phyloP scores from a whole-genome alignment of 139 green algal genomes.

The Mesotaenium endlicherianum region DNA sequence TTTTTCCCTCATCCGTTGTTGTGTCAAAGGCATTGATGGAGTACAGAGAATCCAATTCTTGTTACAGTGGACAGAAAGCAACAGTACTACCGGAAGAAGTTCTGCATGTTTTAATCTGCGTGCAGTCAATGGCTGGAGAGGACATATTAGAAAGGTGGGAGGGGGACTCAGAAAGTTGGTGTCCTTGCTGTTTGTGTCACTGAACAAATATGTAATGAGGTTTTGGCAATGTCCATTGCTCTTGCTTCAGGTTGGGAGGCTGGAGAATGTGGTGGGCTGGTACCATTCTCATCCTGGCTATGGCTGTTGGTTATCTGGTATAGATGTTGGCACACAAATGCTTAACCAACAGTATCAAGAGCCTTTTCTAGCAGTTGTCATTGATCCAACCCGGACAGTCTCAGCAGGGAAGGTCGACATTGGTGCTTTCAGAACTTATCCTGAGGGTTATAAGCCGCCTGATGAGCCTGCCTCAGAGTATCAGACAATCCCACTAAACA shows the following conservation, averaged over 20 bases:
- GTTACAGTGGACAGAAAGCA: no score
- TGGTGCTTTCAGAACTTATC: conserved; percentile 84
- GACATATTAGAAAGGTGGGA: no score
- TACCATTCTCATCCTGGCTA: conserved; percentile 98
- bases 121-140: no score
- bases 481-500: conserved; percentile 95
- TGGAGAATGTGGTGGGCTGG: conserved; percentile 97
- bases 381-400: conserved; percentile 95
- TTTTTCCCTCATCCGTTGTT: no score
- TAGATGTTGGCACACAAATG: conserved; percentile 84
- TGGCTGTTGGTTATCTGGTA: conserved; percentile 96
- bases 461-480: conserved; percentile 84
- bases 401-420: conserved; percentile 88
- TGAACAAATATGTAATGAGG: no score
- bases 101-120: no score
- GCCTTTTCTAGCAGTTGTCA: conserved; percentile 93
- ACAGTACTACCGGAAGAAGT: no score
- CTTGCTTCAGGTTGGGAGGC: conserved; percentile 67
- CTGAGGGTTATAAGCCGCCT: conserved; percentile 77
- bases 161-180: no score
- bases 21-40: no score
- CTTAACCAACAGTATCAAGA: conserved; percentile 89
- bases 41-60: no score
- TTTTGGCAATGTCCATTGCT: no score
- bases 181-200: no score